Conservation (phyloP, 805 yeast genomes). For the Isabelozyma gotoi region DNA sequence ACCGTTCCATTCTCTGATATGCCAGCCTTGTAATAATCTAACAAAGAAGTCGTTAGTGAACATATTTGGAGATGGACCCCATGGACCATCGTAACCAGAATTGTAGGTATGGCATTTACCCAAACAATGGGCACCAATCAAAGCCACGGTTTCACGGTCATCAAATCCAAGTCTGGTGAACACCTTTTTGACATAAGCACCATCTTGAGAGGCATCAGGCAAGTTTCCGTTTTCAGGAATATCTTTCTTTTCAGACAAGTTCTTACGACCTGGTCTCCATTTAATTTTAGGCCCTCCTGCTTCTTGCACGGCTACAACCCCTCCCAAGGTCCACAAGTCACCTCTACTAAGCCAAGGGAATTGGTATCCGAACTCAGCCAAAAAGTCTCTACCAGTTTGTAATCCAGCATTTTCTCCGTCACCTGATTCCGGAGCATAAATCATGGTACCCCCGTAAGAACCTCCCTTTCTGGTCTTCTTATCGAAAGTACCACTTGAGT, state of each 20-base stretch:
- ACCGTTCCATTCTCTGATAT: conserved; percentile 41
- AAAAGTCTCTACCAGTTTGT: conserved; percentile 53
- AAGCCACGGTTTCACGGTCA: conserved; percentile 41
- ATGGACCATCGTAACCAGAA: conserved; percentile 43
- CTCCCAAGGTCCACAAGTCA: conserved; percentile 77
- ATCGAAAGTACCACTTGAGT: conserved; percentile 32
- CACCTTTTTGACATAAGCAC: conserved; percentile 61
- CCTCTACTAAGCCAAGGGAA: conserved; percentile 76
- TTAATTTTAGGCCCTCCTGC: conserved; percentile 74
- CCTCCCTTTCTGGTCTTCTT: conserved; percentile 30
- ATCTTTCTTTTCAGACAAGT: conserved; percentile 46
- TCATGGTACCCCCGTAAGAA: conserved; percentile 38
- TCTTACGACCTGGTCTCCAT: conserved; percentile 84
- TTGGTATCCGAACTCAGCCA: conserved; percentile 53
- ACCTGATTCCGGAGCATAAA: conserved; percentile 27
- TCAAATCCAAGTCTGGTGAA: conserved; percentile 55
- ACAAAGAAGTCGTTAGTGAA: conserved; percentile 42
- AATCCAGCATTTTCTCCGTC: conserved; percentile 62
- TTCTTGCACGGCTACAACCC: conserved; percentile 76
- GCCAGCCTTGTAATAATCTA: conserved; percentile 54
- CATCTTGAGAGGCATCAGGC: conserved; percentile 70
- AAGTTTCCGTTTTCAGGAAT: conserved; percentile 68
- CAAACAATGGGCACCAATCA: conserved; percentile 43
- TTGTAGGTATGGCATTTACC: conserved; percentile 38
- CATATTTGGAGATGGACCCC: conserved; percentile 44